Evolutionary conservation across 164 flowering plant species (phyloP).

Genomic region (Magnolia officinalis): DNA sequence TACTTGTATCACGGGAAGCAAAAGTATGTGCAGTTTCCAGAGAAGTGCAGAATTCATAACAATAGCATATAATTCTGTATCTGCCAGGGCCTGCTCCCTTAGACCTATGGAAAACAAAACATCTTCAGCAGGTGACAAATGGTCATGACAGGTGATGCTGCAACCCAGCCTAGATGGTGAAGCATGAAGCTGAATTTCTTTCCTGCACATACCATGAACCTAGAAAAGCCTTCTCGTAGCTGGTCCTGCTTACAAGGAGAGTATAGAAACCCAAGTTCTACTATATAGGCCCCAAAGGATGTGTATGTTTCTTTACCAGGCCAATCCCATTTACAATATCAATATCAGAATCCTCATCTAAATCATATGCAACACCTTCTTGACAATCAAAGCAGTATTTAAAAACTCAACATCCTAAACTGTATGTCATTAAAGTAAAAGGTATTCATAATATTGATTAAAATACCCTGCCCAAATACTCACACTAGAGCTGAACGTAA

Average conservation of each 20-base stretch:
- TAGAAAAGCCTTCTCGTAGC: neutral
- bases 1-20: neutral
- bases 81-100: neutral
- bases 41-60: neutral
- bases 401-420: neutral
- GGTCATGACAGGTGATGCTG: neutral
- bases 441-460: neutral
- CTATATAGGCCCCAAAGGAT: too few relatives aligned
- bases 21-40: neutral
- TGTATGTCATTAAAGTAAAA: neutral
- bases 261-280: too few relatives aligned
- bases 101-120: too few relatives aligned
- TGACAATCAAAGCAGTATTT: neutral
- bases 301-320: neutral
- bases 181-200: neutral
- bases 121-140: neutral
- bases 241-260: too few relatives aligned
- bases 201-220: neutral
- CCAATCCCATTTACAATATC: neutral
- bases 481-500: conserved; percentile 94
- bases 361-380: neutral
- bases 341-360: neutral
- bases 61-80: neutral
- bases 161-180: neutral
- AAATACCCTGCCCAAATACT: conserved; percentile 24